Evolutionary conservation across 805 yeast genomes (phyloP).

Genomic region (Wickerhamomyces canadensis): DNA sequence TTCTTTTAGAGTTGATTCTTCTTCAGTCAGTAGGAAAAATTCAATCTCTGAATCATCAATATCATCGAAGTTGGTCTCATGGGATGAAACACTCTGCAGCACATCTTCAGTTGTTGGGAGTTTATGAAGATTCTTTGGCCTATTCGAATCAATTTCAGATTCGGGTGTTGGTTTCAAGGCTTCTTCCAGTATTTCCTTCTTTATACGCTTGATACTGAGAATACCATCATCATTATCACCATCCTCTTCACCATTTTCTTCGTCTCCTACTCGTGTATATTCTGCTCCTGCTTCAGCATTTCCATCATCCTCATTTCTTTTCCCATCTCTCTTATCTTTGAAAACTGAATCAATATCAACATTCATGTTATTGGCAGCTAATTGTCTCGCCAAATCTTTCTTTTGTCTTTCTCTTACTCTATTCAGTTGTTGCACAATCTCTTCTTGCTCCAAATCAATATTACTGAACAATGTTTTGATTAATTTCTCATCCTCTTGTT

Average conservation of each 20-base stretch:
- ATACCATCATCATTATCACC: too few relatives aligned
- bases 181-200: constrained; percentile 6
- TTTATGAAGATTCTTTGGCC: constrained; percentile 49
- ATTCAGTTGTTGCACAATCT: constrained; percentile 24
- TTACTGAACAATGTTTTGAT: constrained; percentile 11
- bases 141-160: constrained; percentile 32
- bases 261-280: too few relatives aligned
- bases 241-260: constrained; percentile 10
- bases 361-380: constrained; percentile 19
- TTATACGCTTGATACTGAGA: too few relatives aligned
- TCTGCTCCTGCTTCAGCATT: background rate
- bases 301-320: background rate
- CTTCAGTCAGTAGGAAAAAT: constrained; percentile 52
- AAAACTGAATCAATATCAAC: constrained; percentile 6
- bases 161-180: constrained; percentile 2
- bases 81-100: constrained; percentile 48
- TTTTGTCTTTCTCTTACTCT: constrained; percentile 23
- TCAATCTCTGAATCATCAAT: constrained; percentile 81
- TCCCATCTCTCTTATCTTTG: constrained; percentile 6
- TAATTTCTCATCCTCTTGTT: constrained; percentile 14
- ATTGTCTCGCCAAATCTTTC: constrained; percentile 13
- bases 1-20: constrained; percentile 70
- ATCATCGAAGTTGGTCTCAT: constrained; percentile 60
- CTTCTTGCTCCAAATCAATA: constrained; percentile 19
- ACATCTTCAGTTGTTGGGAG: constrained; percentile 57